Evolutionary conservation across 805 yeast genomes (phyloP), one percentile per base, ranked within the genome.

Genomic region (Candida endomychidarum): DNA sequence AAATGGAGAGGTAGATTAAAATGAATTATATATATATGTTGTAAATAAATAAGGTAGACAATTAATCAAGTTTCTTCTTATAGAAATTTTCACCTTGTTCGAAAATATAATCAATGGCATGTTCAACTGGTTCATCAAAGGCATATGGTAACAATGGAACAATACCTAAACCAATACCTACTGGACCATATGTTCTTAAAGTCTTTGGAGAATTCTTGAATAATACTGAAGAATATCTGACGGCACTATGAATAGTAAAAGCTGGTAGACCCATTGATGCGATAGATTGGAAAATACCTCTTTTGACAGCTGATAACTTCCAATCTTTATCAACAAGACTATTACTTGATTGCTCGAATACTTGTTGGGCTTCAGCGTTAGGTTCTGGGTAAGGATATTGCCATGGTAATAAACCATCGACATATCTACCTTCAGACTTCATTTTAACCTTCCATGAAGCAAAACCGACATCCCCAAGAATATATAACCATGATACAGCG

Each of bases 221-320:
- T 21, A 80, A 61, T 15, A 65, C 41, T 2, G 86, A 81, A 1
- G 88, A 78, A 55, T 85, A 84, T 49, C 82, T 72, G 28, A 86
- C 95, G 4, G 81, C 67, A 2, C 84, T 72, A 57, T 86, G 95
- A 51, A 86, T 86, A 4, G 95, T 86, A 60, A 85, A 80, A 2
- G 95, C 95, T 8, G 95, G 95, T 29, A 86, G 69, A 11, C 86
- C 91, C 93, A 86, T 86, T 32, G 87, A 80, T 2, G 95, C 95
- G 47, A 86, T 70, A 47, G 83, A 72, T 60, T 86, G 95, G 67
- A 86, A 86, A 18, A 85, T 52, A n/a, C 86, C 89, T 57, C 95
- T 74, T 57, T 86, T 81, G 27, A 82, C 51, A 5, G 75, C 81
- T 6, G 75, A 77, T 39, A 81, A 47, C 49, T 74, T 74, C 88